Evolutionary conservation across 2,329 filamentous ascomycete genomes (phyloP).

Genomic region (Setomelanomma holmii): DNA sequence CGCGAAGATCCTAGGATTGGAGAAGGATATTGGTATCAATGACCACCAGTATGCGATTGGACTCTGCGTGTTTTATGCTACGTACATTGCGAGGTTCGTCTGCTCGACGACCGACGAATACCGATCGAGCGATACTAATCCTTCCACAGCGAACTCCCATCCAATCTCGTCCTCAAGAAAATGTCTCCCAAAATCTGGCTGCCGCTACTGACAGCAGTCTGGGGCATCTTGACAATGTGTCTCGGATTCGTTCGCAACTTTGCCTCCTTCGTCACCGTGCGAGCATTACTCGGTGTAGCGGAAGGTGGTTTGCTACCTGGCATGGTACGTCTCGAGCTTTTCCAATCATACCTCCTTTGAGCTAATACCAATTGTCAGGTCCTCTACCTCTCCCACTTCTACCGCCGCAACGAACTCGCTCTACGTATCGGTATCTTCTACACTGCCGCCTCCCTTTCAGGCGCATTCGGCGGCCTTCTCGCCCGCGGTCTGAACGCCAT

Average conservation of each 20-base stretch:
- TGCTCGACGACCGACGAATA: background rate
- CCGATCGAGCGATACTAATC: background rate
- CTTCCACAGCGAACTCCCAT: slow-evolving; percentile 63
- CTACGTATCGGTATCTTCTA: slow-evolving; percentile 73
- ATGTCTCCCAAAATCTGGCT: slow-evolving; percentile 68
- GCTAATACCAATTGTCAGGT: slow-evolving; percentile 17
- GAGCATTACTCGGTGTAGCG: slow-evolving; percentile 67
- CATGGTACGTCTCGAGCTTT: slow-evolving; percentile 55
- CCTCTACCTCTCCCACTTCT: slow-evolving; percentile 69
- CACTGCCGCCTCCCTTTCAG: slow-evolving; percentile 69
- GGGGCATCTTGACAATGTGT: slow-evolving; percentile 67
- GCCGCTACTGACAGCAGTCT: slow-evolving; percentile 62
- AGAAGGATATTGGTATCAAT: slow-evolving; percentile 61
- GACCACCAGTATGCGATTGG: slow-evolving; percentile 70
- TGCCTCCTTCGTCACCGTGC: slow-evolving; percentile 66
- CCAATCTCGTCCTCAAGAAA: slow-evolving; percentile 69
- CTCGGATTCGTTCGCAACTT: slow-evolving; percentile 62
- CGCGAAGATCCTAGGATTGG: slow-evolving; percentile 69
- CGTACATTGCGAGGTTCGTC: slow-evolving; percentile 65
- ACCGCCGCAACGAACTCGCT: slow-evolving; percentile 66
- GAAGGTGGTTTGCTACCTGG: slow-evolving; percentile 72
- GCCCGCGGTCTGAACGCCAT: slow-evolving; percentile 69
- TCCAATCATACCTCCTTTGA: background rate
- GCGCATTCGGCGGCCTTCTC: slow-evolving; percentile 69
- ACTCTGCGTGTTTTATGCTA: slow-evolving; percentile 69